These are phyloP conservation scores for Umbilicaria muhlenbergii DNA, from an alignment of 495 filamentous ascomycete genomes.

Conservation along the genomic window DNA sequence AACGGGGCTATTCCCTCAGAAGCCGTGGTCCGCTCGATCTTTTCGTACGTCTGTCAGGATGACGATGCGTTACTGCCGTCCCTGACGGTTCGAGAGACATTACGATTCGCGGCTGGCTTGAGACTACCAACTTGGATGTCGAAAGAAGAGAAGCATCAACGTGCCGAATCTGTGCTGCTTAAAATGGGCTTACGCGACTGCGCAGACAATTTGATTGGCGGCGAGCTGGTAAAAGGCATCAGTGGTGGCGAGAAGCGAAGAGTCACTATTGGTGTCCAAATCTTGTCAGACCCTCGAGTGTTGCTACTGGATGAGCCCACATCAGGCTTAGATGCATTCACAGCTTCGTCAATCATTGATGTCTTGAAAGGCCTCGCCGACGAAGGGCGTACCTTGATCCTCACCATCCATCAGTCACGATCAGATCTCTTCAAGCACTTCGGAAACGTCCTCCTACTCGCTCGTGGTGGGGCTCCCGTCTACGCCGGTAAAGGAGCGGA, in stretches of 20 bases:
- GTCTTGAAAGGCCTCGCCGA: slow-evolving; percentile 49
- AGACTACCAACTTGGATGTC: slow-evolving; percentile 54
- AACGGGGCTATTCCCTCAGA: slow-evolving; percentile 50
- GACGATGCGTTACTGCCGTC: slow-evolving; percentile 58
- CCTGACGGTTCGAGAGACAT: slow-evolving; percentile 58
- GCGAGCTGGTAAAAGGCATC: slow-evolving; percentile 56
- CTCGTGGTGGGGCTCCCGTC: slow-evolving; percentile 47
- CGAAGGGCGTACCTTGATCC: slow-evolving; percentile 58
- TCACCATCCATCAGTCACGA: slow-evolving; percentile 62
- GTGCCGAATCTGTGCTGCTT: slow-evolving; percentile 52
- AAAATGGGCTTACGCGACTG: slow-evolving; percentile 68
- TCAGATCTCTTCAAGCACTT: slow-evolving; percentile 57
- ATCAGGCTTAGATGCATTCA: slow-evolving; percentile 61
- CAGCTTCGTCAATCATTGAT: slow-evolving; percentile 57
- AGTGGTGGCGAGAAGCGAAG: slow-evolving; percentile 63
- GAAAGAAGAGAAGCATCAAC: slow-evolving; percentile 40
- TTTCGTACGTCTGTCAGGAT: slow-evolving; percentile 62
- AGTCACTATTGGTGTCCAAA: slow-evolving; percentile 60
- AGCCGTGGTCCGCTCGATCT: slow-evolving; percentile 48
- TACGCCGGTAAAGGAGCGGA: slow-evolving; percentile 47
- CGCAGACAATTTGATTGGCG: slow-evolving; percentile 57
- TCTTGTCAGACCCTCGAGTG: slow-evolving; percentile 55
- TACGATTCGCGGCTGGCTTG: slow-evolving; percentile 50
- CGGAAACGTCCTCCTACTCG: slow-evolving; percentile 51
- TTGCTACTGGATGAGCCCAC: slow-evolving; percentile 62